Conservation (phyloP, 225 moss, liverwort and hornwort species). For the Lunularia cruciata region DNA sequence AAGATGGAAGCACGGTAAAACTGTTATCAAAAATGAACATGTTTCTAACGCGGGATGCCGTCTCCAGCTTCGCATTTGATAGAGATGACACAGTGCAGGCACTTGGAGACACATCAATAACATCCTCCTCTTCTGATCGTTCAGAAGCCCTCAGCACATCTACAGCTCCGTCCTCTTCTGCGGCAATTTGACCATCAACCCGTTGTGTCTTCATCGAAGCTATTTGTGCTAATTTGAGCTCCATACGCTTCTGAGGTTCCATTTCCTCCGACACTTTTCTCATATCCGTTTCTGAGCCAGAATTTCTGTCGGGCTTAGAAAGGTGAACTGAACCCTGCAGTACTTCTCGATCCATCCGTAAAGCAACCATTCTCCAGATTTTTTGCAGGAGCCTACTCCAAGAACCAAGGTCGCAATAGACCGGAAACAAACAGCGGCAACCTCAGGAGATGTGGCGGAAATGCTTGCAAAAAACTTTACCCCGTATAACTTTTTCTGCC, state of each 20-base stretch:
- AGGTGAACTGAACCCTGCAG: conserved; percentile 10
- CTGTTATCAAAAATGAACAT: conserved; percentile 90
- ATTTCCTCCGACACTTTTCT: not conserved
- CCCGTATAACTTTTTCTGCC: not conserved
- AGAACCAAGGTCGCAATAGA: not conserved
- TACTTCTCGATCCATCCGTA: conserved; percentile 26
- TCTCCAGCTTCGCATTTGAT: conserved; percentile 48
- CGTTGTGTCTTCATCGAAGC: not conserved
- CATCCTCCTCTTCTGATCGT: conserved; percentile 55
- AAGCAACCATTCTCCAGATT: conserved; percentile 2
- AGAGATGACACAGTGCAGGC: conserved; percentile 70
- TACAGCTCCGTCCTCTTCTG: conserved; percentile 9
- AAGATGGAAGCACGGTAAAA: conserved; percentile 74
- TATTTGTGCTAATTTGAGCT: conserved; percentile 10
- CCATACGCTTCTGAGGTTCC: conserved; percentile 17
- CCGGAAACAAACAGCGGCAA: not conserved
- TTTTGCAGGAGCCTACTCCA: not conserved
- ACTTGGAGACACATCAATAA: conserved; percentile 73
- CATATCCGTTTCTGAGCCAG: not conserved
- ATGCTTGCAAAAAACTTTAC: not conserved
- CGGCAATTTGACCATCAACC: not conserved
- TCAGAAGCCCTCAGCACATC: conserved; percentile 20
- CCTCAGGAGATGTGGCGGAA: not conserved
- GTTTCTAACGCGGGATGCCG: conserved; percentile 66
- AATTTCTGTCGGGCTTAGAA: not conserved